Conservation (phyloP, 345 rosid species). For the Camelina laxa region DNA sequence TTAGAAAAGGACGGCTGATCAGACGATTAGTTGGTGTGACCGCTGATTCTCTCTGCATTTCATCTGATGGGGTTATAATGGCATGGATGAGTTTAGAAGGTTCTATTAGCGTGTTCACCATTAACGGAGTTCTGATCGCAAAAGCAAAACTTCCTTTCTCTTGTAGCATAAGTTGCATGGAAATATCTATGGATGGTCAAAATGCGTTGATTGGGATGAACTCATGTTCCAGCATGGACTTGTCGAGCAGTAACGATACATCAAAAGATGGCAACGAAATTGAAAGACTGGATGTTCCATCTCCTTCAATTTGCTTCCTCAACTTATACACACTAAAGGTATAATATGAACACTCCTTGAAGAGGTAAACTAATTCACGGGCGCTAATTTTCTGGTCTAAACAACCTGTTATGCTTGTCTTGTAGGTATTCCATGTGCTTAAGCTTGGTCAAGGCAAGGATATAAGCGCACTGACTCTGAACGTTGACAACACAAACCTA, state of each 20-base stretch:
- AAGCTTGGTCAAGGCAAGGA: slow-evolving; percentile 76
- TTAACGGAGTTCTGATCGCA: slow-evolving; percentile 72
- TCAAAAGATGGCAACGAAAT: slow-evolving; percentile 48
- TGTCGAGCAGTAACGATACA: slow-evolving; percentile 35
- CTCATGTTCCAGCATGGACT: slow-evolving; percentile 47
- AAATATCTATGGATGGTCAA: slow-evolving; percentile 79
- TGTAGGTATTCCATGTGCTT: slow-evolving; percentile 79
- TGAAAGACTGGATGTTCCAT: slow-evolving; percentile 58
- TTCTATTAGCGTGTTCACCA: slow-evolving; percentile 71
- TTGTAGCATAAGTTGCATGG: slow-evolving; percentile 77
- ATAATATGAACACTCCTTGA: slow-evolving; percentile 12
- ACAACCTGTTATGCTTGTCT: slow-evolving; percentile 22
- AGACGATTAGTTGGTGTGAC: slow-evolving; percentile 77
- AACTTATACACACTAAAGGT: slow-evolving; percentile 83
- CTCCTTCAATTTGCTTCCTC: slow-evolving; percentile 84
- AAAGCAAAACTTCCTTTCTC: slow-evolving; percentile 71
- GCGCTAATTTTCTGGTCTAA: slow-evolving; percentile 5
- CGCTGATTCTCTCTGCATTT: slow-evolving; percentile 82
- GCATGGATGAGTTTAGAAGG: slow-evolving; percentile 70
- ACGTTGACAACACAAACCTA: slow-evolving; percentile 84
- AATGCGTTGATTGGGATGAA: slow-evolving; percentile 78
- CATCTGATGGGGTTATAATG: slow-evolving; percentile 79
- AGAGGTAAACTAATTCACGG: not conserved
- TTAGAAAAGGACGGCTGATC: slow-evolving; percentile 85
- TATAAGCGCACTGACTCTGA: slow-evolving; percentile 82